A percentile compares a stretch with the other conserved stretches of the same genome.
Conservation (phyloP, 1,284 basidiomycete species). For the Pascua guehoae region DNA sequence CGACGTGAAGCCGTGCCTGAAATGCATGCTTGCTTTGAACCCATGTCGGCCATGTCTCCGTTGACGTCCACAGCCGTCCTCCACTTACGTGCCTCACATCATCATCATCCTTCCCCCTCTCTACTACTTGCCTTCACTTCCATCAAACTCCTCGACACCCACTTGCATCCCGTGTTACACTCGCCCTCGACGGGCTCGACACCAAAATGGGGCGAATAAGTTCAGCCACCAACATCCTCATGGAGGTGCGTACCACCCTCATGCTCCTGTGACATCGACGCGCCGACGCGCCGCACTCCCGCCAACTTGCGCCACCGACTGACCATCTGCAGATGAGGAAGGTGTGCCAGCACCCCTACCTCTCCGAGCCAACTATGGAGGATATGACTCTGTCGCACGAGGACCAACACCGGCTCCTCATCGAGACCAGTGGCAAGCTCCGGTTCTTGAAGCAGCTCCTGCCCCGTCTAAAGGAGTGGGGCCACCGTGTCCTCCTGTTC, state of each 20-base stretch:
- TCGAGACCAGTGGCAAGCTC: slow-evolving; percentile 83
- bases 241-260: slow-evolving; percentile 35
- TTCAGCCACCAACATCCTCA: slow-evolving; percentile 33
- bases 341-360: slow-evolving; percentile 77
- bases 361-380: slow-evolving; percentile 77
- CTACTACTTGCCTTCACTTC: too few relatives aligned
- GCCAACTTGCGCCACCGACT: not conserved
- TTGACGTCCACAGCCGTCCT: too few relatives aligned
- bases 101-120: too few relatives aligned
- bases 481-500: slow-evolving; percentile 93
- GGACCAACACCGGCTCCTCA: slow-evolving; percentile 72
- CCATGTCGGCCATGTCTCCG: too few relatives aligned
- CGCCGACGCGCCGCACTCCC: not conserved
- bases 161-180: not conserved
- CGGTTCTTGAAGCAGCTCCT: slow-evolving; percentile 75
- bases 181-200: not conserved
- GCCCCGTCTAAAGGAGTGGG: slow-evolving; percentile 80
- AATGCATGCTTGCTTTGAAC: too few relatives aligned
- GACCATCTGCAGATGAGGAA: slow-evolving; percentile 42
- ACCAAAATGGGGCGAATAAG: not conserved
- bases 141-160: not conserved
- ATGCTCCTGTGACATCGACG: not conserved
- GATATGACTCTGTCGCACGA: slow-evolving; percentile 59
- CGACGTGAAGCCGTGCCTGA: too few relatives aligned
- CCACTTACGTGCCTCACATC: too few relatives aligned